Conservation (phyloP, 495 filamentous ascomycete genomes). For the Aspergillus egyptiacus region DNA sequence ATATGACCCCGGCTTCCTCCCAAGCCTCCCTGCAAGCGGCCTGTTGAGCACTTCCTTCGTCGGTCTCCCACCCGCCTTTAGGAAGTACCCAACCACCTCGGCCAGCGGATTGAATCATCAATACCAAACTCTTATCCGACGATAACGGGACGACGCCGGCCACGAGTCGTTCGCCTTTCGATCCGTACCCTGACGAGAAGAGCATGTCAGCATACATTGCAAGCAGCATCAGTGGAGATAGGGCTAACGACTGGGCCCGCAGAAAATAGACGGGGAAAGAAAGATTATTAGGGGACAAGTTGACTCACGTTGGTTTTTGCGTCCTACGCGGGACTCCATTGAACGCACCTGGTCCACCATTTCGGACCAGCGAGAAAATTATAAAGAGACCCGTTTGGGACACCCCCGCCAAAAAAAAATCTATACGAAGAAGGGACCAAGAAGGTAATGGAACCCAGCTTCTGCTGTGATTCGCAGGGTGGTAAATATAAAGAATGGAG, state of each 20-base stretch:
- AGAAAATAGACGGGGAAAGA: neutral
- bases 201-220: conserved; percentile 13
- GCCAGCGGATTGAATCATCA: conserved; percentile 87
- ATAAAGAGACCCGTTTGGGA: conserved; percentile 5
- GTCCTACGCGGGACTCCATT: conserved; percentile 72
- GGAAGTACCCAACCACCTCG: conserved; percentile 92
- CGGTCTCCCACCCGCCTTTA: conserved; percentile 95
- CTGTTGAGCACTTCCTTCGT: conserved; percentile 67
- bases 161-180: conserved; percentile 89
- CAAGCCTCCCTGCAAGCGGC: conserved; percentile 82
- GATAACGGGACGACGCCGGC: conserved; percentile 87
- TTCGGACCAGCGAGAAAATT: conserved; percentile 14
- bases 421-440: conserved; percentile 10
- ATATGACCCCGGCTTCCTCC: conserved; percentile 93
- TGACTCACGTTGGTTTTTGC: conserved; percentile 73
- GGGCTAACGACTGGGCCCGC: neutral
- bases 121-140: conserved; percentile 67
- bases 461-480: conserved; percentile 12
- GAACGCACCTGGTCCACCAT: conserved; percentile 58
- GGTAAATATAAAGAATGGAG: conserved; percentile 14
- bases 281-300: neutral
- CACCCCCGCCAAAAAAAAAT: conserved; percentile 7
- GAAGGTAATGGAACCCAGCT: conserved; percentile 5
- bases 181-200: conserved; percentile 67
- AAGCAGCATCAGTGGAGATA: neutral